Evolutionary conservation across 108 stramenopile genomes (phyloP).

Genomic region (Craspedostauros australis): DNA sequence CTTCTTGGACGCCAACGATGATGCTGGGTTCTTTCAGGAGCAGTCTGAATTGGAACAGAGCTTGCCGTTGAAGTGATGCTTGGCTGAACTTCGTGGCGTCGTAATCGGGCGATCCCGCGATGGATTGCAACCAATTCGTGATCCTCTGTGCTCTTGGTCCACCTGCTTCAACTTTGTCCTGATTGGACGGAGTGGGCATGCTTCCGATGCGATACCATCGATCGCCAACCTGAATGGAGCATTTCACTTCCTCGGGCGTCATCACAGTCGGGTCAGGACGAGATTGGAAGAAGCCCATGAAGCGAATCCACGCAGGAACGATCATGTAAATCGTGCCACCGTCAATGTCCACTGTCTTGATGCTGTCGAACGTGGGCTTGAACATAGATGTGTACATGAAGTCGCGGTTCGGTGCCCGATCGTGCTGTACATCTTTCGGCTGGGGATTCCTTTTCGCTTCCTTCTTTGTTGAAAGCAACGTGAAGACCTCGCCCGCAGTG

Average conservation of each 20-base stretch:
- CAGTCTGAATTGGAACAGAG: too few relatives aligned
- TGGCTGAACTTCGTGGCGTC: too few relatives aligned
- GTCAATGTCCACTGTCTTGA: slow-evolving; percentile 41
- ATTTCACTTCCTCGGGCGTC: slow-evolving; percentile 24
- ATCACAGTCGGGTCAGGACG: slow-evolving; percentile 39
- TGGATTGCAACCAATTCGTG: too few relatives aligned
- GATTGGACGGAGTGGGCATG: too few relatives aligned
- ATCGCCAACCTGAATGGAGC: slow-evolving; percentile 62
- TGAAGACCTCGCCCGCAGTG: background rate
- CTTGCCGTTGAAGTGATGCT: too few relatives aligned
- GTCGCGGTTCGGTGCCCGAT: slow-evolving; percentile 9
- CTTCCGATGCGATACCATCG: slow-evolving; percentile 53
- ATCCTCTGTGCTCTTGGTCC: too few relatives aligned
- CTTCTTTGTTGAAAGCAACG: slow-evolving; percentile 24
- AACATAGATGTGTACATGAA: slow-evolving; percentile 54
- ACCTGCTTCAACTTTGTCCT: too few relatives aligned
- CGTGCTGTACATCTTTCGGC: background rate
- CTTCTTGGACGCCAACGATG: too few relatives aligned
- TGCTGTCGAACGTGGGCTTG: slow-evolving; percentile 38
- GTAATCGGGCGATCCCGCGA: too few relatives aligned
- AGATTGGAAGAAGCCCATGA: slow-evolving; percentile 42
- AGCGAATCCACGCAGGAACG: slow-evolving; percentile 42
- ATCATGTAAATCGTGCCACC: slow-evolving; percentile 50
- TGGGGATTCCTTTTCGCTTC: slow-evolving; percentile 8
- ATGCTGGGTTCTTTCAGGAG: too few relatives aligned